Base-by-base conservation (phyloP, 139 green algal species). In the Picochlorum sp. region DNA sequence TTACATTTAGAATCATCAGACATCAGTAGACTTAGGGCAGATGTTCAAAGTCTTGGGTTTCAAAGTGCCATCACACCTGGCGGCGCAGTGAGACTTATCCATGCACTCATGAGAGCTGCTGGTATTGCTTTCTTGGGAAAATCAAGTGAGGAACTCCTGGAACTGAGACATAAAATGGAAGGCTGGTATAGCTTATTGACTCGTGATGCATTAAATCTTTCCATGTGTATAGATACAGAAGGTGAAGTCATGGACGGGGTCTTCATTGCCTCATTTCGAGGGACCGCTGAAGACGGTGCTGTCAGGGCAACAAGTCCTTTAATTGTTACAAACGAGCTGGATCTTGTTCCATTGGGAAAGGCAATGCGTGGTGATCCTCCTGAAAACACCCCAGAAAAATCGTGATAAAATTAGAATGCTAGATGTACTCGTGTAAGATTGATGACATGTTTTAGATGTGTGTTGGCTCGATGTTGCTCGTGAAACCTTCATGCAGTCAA, bases 1-100 rank as follows among this genome's bases (percentile, higher is more conserved):
- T 59, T 92, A 11, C 77, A 74, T 28, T 68, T 91, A 38, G 71
- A 77, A 21, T 81, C 69, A 56, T 87, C 83, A 58, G 83, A 92
- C 44, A 70, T 90, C 20, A 83, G 71, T 16, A 76, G 81, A 6
- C 66, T 90, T 49, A 65, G 72, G 16, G 78, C 71, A 6, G 78
- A 88, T 16, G 54, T 92, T 21, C 76, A 82, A 23, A 68, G 63
- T n/a, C 63, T 84, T 24, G 77, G 78, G 7, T 89, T 90, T 63
- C 64, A 62, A 34, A 74, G 57, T 21, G 70, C 57, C 0, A 60
- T 88, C 1, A 72, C 80, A 3, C 86, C 86, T 14, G 73, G 75
- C 4, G 66, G 82, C 15, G 67, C 77, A 28, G 69, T 89, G 30
- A 65, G 80, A 21, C 70, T 90, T 54, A 67, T 81, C 13, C 80